Percentiles rank a stretch among this genome's conserved stretches.
These are phyloP conservation scores for Onygena corvina DNA, from an alignment of 2,329 filamentous ascomycete genomes.

Conservation along the genomic window DNA sequence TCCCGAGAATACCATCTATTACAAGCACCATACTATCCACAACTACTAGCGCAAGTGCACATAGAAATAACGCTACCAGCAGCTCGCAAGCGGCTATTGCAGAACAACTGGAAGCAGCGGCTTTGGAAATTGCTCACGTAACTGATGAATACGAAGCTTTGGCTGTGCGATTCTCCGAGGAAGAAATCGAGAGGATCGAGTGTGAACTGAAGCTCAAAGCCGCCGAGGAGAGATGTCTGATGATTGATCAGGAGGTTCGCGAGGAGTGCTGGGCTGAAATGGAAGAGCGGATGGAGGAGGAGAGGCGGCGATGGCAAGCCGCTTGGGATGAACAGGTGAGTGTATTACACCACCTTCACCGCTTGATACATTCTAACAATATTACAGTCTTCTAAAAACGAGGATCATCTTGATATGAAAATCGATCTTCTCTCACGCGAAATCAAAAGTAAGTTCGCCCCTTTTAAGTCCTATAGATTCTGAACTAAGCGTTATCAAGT, in stretches of 20 bases:
- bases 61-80: slow-evolving; percentile 19
- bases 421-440: slow-evolving; percentile 58
- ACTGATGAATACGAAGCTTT: slow-evolving; percentile 65
- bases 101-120: slow-evolving; percentile 69
- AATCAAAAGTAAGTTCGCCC: slow-evolving; percentile 33
- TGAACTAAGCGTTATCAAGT: slow-evolving; percentile 20
- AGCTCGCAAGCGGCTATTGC: slow-evolving; percentile 30
- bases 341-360: background rate
- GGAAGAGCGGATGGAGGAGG: slow-evolving; percentile 61
- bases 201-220: slow-evolving; percentile 62
- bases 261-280: slow-evolving; percentile 84
- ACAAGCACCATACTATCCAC: slow-evolving; percentile 52
- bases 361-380: background rate
- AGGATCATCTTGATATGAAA: slow-evolving; percentile 81
- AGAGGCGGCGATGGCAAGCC: slow-evolving; percentile 69
- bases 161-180: slow-evolving; percentile 54
- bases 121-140: slow-evolving; percentile 69
- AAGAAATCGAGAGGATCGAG: slow-evolving; percentile 56
- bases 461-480: background rate
- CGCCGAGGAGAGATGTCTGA: slow-evolving; percentile 51
- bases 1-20: slow-evolving; percentile 75
- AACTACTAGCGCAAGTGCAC: slow-evolving; percentile 23
- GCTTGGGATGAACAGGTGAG: slow-evolving; percentile 60
- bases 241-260: slow-evolving; percentile 70
- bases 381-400: slow-evolving; percentile 50